Conservation (phyloP, 1,284 basidiomycete genomes). For the Moesziomyces globuligerus region DNA sequence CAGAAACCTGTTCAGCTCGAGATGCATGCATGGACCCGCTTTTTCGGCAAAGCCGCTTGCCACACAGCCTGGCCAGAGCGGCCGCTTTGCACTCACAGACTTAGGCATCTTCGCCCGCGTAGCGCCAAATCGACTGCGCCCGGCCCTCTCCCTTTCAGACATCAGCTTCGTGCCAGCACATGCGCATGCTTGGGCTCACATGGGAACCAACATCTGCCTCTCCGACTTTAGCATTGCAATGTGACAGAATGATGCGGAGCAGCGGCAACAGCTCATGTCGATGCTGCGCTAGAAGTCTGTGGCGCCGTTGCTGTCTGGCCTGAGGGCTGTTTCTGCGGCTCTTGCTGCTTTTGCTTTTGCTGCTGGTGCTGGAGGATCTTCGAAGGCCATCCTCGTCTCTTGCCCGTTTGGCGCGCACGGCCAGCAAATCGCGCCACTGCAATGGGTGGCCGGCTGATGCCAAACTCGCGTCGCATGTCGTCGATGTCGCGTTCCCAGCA, state of each 20-base stretch:
- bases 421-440: conserved; percentile 53
- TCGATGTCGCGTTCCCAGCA: conserved; percentile 85
- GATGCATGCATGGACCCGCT: neutral
- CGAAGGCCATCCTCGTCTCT: conserved; percentile 58
- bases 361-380: conserved; percentile 52
- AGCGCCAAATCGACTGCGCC: no score
- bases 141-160: no score
- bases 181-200: no score
- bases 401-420: conserved; percentile 24
- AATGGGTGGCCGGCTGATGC: conserved; percentile 70
- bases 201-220: no score
- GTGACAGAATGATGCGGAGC: no score
- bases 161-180: no score
- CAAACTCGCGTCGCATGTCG: conserved; percentile 82
- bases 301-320: neutral
- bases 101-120: no score
- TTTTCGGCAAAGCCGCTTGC: neutral
- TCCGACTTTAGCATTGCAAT: no score
- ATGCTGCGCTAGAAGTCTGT: neutral
- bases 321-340: conserved; percentile 9
- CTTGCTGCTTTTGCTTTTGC: conserved; percentile 16
- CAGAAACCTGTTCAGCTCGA: neutral
- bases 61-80: no score
- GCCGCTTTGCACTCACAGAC: no score
- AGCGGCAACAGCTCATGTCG: neutral